phyloP scores from a whole-genome alignment of 306 rosid genomes.

The Cucurbita argyrosperma region DNA sequence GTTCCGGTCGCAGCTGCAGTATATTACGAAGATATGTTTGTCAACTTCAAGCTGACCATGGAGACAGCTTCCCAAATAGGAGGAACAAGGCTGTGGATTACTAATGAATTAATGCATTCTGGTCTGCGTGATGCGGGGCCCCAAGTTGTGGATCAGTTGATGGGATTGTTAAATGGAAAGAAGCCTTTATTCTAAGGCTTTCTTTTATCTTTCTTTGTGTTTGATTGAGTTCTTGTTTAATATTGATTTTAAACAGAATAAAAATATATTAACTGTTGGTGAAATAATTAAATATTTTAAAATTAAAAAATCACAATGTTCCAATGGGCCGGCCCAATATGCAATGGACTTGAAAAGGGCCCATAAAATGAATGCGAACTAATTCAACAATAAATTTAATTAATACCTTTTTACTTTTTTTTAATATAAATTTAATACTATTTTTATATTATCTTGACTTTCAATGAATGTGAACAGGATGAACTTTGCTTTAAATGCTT shows the following conservation, averaged over 20 bases:
- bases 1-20: constrained; percentile 94
- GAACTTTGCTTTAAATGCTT: constrained; percentile 2
- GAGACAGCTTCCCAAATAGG: constrained; percentile 80
- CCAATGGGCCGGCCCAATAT: not conserved
- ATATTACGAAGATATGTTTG: constrained; percentile 71
- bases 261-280: no score
- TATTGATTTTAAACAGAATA: no score
- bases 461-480: not conserved
- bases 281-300: no score
- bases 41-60: constrained; percentile 56
- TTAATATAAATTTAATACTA: no score
- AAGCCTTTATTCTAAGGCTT: constrained; percentile 60
- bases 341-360: not conserved
- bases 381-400: no score
- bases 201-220: no score
- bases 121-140: constrained; percentile 73
- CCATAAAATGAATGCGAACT: not conserved
- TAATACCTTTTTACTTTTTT: no score
- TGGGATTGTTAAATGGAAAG: constrained; percentile 71
- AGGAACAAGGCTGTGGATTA: constrained; percentile 73
- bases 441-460: not conserved
- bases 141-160: constrained; percentile 68
- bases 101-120: constrained; percentile 91
- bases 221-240: no score
- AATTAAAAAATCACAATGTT: no score